Base-by-base conservation (phyloP, 2,329 filamentous ascomycete genomes). In the Hirsutella rhossiliensis region DNA sequence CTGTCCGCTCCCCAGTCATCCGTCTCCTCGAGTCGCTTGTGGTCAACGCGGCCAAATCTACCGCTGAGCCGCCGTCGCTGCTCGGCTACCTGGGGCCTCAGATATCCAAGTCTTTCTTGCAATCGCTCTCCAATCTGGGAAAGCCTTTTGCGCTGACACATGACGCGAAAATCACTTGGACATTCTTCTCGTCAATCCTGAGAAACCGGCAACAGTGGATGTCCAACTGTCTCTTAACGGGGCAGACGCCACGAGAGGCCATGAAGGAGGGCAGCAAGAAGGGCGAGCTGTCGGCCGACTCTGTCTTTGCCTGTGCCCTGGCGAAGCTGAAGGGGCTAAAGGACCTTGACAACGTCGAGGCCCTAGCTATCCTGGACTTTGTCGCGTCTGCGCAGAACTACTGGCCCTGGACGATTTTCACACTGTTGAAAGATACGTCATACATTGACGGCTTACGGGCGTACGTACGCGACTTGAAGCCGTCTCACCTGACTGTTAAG, bases 131-230 rank as follows among this genome's bases (percentile, higher is more conserved):
- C 5, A 76, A 79, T 47, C 71, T 96, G 23, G 87, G 90, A 52
- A 80, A 78, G 51, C 87, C 89, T 4, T 75, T 92, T 45, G 71
- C 76, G 43, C 72, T 87, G 52, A 64, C 74, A 2, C 61, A 70
- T 6, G 76, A 87, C 43, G 78, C 84, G 36, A 75, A 78, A 37
- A 71, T 73, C 8, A 82, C 87, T 18, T 98, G 90, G 92, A 78
- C 77, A 45, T 81, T 98, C 56, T 79, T 97, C 43, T 85, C 89
- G 3, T 81, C 83, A 3, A 82, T 97, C 40, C 77, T 98, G 47
- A 84, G 84, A 51, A 89, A 87, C 58, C 82, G 87, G 49, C 92
- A 98, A 59, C 89, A 95, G 57, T 97, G 90, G 86, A 86, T 98
- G 68, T 87, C 90, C 0, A 87, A 95, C 48, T 94, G 89, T 57